Percentiles rank a stretch among this genome's conserved stretches.
phyloP scores from a whole-genome alignment of 768 basidiomycete genomes.

The Leccinum variicolor region DNA sequence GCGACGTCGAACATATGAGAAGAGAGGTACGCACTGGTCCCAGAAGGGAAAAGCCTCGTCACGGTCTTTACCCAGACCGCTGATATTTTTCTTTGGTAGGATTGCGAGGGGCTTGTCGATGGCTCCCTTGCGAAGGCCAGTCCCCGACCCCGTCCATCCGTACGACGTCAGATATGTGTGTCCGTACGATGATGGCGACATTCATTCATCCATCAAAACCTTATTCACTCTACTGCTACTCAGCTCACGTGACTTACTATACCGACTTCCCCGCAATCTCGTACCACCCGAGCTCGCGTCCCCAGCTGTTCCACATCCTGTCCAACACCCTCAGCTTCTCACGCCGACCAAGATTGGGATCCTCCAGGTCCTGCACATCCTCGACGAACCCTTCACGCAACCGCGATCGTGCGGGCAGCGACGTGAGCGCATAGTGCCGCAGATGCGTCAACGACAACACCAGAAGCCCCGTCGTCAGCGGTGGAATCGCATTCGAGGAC shows the following conservation, averaged over 20 bases:
- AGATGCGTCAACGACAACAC: constrained; percentile 68
- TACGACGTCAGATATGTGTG: constrained; percentile 72
- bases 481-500: constrained; percentile 28
- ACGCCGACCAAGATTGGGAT: constrained; percentile 58
- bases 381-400: constrained; percentile 79
- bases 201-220: neutral
- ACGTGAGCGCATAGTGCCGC: constrained; percentile 57
- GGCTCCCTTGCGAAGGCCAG: constrained; percentile 79
- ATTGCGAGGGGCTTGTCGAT: constrained; percentile 74
- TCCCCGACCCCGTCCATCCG: constrained; percentile 88
- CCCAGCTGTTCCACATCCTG: constrained; percentile 90
- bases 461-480: constrained; percentile 70
- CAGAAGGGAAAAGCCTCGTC: constrained; percentile 97
- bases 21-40: constrained; percentile 67
- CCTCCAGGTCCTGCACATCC: constrained; percentile 80
- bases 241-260: constrained; percentile 9
- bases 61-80: constrained; percentile 87
- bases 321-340: constrained; percentile 80
- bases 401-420: constrained; percentile 55
- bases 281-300: constrained; percentile 60
- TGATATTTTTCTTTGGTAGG: constrained; percentile 80
- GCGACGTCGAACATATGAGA: neutral
- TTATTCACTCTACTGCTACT: neutral
- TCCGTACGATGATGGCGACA: constrained; percentile 33
- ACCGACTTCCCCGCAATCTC: constrained; percentile 17